Percentiles rank a stretch among this genome's conserved stretches.
Conservation (phyloP, 2,329 filamentous ascomycete species). For the Falciphora oryzae region DNA sequence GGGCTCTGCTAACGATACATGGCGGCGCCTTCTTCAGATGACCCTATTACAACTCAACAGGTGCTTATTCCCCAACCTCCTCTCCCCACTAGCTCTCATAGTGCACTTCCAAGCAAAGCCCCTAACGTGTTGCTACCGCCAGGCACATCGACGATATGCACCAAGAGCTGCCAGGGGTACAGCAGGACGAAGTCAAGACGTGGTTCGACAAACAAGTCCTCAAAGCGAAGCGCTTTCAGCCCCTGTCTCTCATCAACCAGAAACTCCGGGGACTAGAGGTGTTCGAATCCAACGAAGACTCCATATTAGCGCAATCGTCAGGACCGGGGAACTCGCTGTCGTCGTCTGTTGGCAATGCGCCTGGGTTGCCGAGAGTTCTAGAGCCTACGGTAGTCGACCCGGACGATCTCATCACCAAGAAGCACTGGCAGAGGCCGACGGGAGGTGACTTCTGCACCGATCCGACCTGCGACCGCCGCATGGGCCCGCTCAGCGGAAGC, state of each 20-base stretch:
- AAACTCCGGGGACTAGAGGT: constrained; percentile 89
- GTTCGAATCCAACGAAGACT: constrained; percentile 77
- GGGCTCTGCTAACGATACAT: not conserved
- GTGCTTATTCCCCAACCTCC: constrained; percentile 26
- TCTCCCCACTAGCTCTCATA: not conserved
- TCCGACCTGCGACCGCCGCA: constrained; percentile 71
- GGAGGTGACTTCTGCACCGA: constrained; percentile 79
- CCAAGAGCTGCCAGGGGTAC: constrained; percentile 79
- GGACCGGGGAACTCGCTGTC: not conserved
- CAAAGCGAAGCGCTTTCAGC: constrained; percentile 90
- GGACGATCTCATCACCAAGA: constrained; percentile 80
- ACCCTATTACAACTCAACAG: constrained; percentile 89
- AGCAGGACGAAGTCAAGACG: constrained; percentile 91
- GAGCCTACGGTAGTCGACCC: constrained; percentile 57
- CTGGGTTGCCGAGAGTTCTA: constrained; percentile 2
- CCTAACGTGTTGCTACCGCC: not conserved
- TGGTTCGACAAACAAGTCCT: constrained; percentile 95
- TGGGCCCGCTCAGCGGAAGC: constrained; percentile 74
- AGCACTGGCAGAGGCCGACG: constrained; percentile 80
- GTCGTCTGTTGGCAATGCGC: not conserved
- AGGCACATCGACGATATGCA: constrained; percentile 77
- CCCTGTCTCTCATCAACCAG: constrained; percentile 84
- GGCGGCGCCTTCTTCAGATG: constrained; percentile 47
- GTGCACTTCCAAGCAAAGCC: not conserved
- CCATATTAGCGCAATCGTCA: not conserved